Percentiles rank a stretch among this genome's conserved stretches.
Conservation (phyloP, 2,329 filamentous ascomycete genomes). For the Calcarisporium arbuscula region DNA sequence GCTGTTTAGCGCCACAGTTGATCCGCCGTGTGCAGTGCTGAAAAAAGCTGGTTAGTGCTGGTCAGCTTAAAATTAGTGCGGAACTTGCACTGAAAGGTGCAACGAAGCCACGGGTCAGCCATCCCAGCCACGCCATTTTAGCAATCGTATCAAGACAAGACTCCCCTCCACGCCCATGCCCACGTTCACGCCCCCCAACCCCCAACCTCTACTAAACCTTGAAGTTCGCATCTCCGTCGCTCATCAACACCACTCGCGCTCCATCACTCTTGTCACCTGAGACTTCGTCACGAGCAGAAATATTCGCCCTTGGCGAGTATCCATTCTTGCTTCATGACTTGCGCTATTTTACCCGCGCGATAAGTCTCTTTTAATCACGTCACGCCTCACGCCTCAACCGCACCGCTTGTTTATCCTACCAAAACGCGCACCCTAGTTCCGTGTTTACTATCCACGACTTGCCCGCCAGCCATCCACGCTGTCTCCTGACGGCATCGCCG, state of each 20-base stretch:
- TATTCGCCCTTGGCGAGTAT: slow-evolving; percentile 15
- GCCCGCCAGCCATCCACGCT: slow-evolving; percentile 11
- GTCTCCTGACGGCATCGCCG: slow-evolving; percentile 1
- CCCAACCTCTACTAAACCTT: slow-evolving; percentile 9
- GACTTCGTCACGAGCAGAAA: slow-evolving; percentile 18
- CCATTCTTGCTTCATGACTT: slow-evolving; percentile 20
- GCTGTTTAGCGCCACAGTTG: no score
- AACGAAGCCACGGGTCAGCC: no score
- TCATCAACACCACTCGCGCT: slow-evolving; percentile 15
- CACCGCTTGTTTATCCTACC: slow-evolving; percentile 26
- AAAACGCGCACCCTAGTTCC: slow-evolving; percentile 23
- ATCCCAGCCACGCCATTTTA: slow-evolving; percentile 35
- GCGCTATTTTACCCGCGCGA: slow-evolving; percentile 23
- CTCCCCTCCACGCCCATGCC: slow-evolving; percentile 20
- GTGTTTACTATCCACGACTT: slow-evolving; percentile 24
- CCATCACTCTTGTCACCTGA: slow-evolving; percentile 14
- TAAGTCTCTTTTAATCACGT: no score
- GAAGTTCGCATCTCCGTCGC: slow-evolving; percentile 10
- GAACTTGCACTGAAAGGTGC: no score
- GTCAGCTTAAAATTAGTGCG: no score
- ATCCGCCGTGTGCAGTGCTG: no score
- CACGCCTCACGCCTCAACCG: no score
- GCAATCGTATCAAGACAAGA: slow-evolving; percentile 19
- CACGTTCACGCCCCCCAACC: slow-evolving; percentile 17
- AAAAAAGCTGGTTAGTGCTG: no score